Evolutionary conservation across 441 rosid species (phyloP), one percentile per base, ranked within the genome.

Genomic region (Brassica balearica): DNA sequence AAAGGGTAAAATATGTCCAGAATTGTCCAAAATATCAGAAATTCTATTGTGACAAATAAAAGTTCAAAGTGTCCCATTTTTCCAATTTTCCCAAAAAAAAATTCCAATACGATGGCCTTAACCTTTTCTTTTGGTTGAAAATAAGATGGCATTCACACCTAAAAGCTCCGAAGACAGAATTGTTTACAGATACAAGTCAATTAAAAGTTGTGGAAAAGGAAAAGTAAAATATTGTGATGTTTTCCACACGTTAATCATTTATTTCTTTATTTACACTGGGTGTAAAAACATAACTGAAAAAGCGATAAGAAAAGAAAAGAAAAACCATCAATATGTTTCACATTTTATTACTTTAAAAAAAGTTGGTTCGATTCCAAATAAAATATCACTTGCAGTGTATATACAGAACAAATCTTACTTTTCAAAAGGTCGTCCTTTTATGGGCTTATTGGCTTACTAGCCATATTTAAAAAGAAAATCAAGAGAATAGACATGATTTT

Each of bases 281-380:
- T 68, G 22, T 63, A 55, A 55, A 17, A 69, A 69, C 48, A 69
- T 69, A 10, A 17, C 46, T 55, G 17, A 53, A 69, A 53, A 69
- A 38, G 15, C 5, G 23, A 6, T 48, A 29, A 65, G 48, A 8
- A 63, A 25, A 25, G 20, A 19, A 65, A 32, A 32, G 23, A 63
- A 63, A 63, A 64, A 38, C 60, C 60, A 66, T 66, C 69, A 41
- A 66, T 55, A 15, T 66, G 72, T 68, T 56, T 56, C 65, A 70
- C 65, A 58, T 34, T 71, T 71, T 58, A 14, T 34, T 32, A 29
- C 60, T 46, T 68, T 55, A 1, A 41, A 2, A 8, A 22, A 68
- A 9, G 38, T n/a, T 68, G 22, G 12, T 68, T 48, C 8, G 6
- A n/a, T 43, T 61, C 48, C 22, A 20, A 0, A 46, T 23, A 23